These are phyloP conservation scores for Penicillium parvum DNA, from an alignment of 495 filamentous ascomycete species.

Conservation along the genomic window DNA sequence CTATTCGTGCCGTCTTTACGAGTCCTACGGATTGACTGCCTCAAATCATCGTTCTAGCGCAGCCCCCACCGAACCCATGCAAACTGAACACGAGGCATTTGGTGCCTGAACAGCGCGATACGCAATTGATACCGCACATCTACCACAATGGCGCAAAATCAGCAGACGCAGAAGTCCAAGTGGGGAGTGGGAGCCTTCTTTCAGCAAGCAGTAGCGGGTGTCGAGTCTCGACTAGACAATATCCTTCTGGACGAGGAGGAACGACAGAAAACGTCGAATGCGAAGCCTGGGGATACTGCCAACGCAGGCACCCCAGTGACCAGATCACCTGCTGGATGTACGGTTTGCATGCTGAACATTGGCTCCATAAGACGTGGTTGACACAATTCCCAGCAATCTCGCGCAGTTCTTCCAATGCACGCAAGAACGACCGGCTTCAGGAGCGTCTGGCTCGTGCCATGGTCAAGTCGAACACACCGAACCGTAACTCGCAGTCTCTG, in stretches of 20 bases:
- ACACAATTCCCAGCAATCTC: conserved; percentile 42
- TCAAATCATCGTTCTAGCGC: conserved; percentile 15
- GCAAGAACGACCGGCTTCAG: conserved; percentile 73
- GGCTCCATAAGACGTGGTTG: conserved; percentile 8
- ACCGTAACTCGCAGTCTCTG: conserved; percentile 29
- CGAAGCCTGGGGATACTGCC: conserved; percentile 22
- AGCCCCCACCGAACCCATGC: conserved; percentile 25
- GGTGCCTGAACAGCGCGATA: conserved; percentile 17
- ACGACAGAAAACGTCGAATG: conserved; percentile 22
- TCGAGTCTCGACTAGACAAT: conserved; percentile 88
- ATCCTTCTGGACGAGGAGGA: conserved; percentile 79
- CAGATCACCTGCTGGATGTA: conserved; percentile 23
- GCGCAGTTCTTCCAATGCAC: conserved; percentile 45
- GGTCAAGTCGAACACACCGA: conserved; percentile 38
- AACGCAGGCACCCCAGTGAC: conserved; percentile 8
- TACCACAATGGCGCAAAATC: conserved; percentile 37
- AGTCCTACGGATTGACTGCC: no score
- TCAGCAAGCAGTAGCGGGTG: conserved; percentile 85
- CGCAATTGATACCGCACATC: background rate
- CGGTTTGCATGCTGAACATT: background rate
- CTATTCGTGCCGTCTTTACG: no score
- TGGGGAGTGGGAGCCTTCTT: conserved; percentile 69
- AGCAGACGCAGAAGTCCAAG: conserved; percentile 32
- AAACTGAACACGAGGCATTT: conserved; percentile 17
- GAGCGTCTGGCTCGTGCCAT: conserved; percentile 75